phyloP scores from a whole-genome alignment of 139 green algal genomes.

The Ulvella scutata region DNA sequence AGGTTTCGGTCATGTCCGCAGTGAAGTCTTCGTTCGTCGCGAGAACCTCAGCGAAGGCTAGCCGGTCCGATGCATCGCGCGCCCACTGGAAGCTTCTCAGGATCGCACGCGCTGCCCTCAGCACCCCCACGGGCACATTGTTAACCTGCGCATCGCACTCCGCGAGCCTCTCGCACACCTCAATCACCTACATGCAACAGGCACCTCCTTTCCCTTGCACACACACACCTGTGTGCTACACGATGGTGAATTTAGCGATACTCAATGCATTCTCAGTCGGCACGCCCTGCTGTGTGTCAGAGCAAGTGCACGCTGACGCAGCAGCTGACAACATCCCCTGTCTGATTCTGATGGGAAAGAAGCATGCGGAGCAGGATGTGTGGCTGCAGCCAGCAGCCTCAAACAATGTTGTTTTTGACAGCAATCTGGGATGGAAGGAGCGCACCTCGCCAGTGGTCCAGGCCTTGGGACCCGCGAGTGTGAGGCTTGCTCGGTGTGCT shows the following conservation, averaged over 20 bases:
- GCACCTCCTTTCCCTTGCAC: too few relatives aligned
- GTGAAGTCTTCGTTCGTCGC: conserved; percentile 63
- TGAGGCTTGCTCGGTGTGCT: conserved; percentile 42
- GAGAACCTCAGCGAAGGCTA: conserved; percentile 88
- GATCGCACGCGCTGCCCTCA: conserved; percentile 61
- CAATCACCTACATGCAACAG: conserved; percentile 64
- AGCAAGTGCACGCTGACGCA: too few relatives aligned
- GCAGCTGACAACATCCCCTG: too few relatives aligned
- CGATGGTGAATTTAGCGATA: too few relatives aligned
- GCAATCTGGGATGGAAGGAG: background rate
- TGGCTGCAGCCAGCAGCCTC: too few relatives aligned
- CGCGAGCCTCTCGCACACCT: conserved; percentile 78
- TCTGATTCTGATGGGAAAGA: too few relatives aligned
- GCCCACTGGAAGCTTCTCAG: conserved; percentile 84
- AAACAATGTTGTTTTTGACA: too few relatives aligned
- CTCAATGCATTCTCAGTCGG: too few relatives aligned
- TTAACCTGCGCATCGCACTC: conserved; percentile 57
- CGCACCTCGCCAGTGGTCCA: conserved; percentile 68
- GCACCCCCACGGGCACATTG: conserved; percentile 77
- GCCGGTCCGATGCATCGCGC: conserved; percentile 75
- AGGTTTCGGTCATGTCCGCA: conserved; percentile 83
- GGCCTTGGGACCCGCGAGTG: conserved; percentile 76
- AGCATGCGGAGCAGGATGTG: too few relatives aligned
- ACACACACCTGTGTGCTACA: too few relatives aligned
- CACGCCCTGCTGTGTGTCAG: too few relatives aligned